Evolutionary conservation across 495 filamentous ascomycete species (phyloP), one percentile per base, ranked within the genome.

Genomic region (Trichoderma reesei): DNA sequence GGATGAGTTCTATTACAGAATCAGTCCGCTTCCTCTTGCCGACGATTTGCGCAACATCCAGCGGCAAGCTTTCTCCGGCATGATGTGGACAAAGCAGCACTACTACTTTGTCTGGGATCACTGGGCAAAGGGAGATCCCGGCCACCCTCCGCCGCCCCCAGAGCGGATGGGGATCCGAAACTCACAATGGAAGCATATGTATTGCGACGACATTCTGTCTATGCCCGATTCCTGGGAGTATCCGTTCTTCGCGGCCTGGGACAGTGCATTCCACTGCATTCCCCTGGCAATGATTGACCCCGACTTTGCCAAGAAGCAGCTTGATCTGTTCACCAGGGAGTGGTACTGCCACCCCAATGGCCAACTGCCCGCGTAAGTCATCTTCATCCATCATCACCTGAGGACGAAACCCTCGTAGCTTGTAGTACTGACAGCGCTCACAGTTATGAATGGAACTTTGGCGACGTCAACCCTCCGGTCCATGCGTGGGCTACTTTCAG

Each of bases 311-410:
- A 98, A 98, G 83, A 96, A 95, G 78, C 93, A 98, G 73, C 83
- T 98, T 26, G 93, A 98, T 73, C 77, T 98, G 16, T 88, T 98
- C 68, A 98, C 93, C 10, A 82, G 93, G 65, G 93, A 97, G 77
- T 97, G 93, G 93, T 98, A 98, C 79, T 96, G 96, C 88, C 93
- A 98, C 78, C 93, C 93, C 18, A 98, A 98, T 69, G 93, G 93
- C 54, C 93, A 98, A 75, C 79, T 97, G 59, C 88, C 90, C 34
- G 78, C 76, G 71, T 77, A 71, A 44, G 72, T 69, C 10, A n/a
- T 20, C 38, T 31, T 7, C 1, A 9, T 7, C 26, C n/a, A n/a
- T n/a, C n/a, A n/a, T n/a, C n/a, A n/a, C n/a, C n/a, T n/a, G n/a
- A n/a, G n/a, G n/a, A n/a, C n/a, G n/a, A n/a, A n/a, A n/a, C n/a